Evolutionary conservation across 2,329 filamentous ascomycete species (phyloP).

Genomic region (Sarocladium oryzae): DNA sequence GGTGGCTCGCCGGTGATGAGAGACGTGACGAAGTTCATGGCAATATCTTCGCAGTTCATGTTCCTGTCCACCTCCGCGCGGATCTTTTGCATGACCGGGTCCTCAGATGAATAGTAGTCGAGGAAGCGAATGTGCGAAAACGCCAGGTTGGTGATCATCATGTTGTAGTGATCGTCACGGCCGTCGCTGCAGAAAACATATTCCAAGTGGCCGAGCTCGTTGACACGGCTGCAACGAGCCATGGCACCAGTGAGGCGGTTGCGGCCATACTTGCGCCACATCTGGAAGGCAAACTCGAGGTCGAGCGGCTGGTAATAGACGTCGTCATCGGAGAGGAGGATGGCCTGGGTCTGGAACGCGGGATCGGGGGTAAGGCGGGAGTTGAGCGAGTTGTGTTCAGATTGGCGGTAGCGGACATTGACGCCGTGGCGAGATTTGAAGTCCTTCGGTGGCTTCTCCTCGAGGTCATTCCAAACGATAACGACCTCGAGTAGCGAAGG

Average conservation of each 20-base stretch:
- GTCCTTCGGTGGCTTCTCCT: slow-evolving; percentile 20
- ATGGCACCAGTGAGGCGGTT: slow-evolving; percentile 28
- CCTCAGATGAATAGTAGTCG: slow-evolving; percentile 31
- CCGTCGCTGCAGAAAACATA: slow-evolving; percentile 26
- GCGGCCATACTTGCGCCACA: slow-evolving; percentile 32
- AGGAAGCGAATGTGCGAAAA: slow-evolving; percentile 32
- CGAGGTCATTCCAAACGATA: slow-evolving; percentile 31
- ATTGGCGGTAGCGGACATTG: slow-evolving; percentile 26
- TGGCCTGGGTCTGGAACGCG: slow-evolving; percentile 29
- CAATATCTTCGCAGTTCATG: slow-evolving; percentile 36
- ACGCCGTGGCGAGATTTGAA: slow-evolving; percentile 25
- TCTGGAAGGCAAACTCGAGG: slow-evolving; percentile 33
- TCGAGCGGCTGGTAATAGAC: slow-evolving; percentile 31
- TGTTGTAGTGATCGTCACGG: slow-evolving; percentile 23
- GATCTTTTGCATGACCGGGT: slow-evolving; percentile 22
- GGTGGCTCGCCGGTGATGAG: slow-evolving; percentile 28
- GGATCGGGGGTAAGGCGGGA: slow-evolving; percentile 30
- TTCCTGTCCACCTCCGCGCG: slow-evolving; percentile 30
- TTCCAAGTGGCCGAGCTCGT: slow-evolving; percentile 19
- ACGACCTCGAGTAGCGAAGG: slow-evolving; percentile 32
- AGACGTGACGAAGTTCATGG: slow-evolving; percentile 29
- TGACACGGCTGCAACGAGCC: slow-evolving; percentile 25
- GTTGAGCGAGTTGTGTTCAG: slow-evolving; percentile 29
- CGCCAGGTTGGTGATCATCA: slow-evolving; percentile 31
- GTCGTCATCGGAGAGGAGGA: slow-evolving; percentile 34